Evolutionary conservation across 1,284 basidiomycete genomes (phyloP), one percentile per base, ranked within the genome.

Genomic region (Ceratobasidium sp.): DNA sequence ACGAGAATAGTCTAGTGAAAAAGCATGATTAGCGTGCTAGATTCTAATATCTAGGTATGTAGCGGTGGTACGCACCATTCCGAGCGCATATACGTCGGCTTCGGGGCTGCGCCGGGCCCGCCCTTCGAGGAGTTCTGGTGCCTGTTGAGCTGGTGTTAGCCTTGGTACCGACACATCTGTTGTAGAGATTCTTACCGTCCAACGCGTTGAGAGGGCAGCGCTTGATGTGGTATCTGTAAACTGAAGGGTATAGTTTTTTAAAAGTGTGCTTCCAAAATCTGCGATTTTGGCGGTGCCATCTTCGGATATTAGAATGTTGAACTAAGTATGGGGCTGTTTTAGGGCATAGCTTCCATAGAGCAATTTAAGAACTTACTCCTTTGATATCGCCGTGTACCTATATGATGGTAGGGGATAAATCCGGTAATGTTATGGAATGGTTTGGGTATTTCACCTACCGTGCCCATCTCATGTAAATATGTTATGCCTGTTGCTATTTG

Each of bases 81-180:
- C 57, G 2, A 60, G 36, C 57, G 57, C 57, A 60, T 60, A 60
- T 41, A 60, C 31, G n/a, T 60, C 57, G 9, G 57, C 57, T 60
- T 33, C 5, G 2, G 36, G 7, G 31, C 5, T 60, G 17, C 31
- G 31, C 17, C 5, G 24, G 22, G 9, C 53, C 6, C 8, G 9
- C 5, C 22, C 53, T 27, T 24, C 31, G 9, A 54, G 53, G 24
- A 54, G 22, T 27, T 54, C 53, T 15, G 53, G 53, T 24, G 53
- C 53, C 53, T 54, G 53, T 54, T n/a, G 50, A 17, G 6, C 56
- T 33, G n/a, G 7, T 3, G 14, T 15, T 54, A 11, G 31, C 9
- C 17, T 5, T 7, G 53, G 7, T 17, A n/a, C 4, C 6, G 53
- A 2, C 14, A 54, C 24, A 54, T 9, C 24, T 6, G 22, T 11